These are phyloP conservation scores for Nectriaceae sp. DNA, from an alignment of 2,329 filamentous ascomycete genomes.

Conservation along the genomic window DNA sequence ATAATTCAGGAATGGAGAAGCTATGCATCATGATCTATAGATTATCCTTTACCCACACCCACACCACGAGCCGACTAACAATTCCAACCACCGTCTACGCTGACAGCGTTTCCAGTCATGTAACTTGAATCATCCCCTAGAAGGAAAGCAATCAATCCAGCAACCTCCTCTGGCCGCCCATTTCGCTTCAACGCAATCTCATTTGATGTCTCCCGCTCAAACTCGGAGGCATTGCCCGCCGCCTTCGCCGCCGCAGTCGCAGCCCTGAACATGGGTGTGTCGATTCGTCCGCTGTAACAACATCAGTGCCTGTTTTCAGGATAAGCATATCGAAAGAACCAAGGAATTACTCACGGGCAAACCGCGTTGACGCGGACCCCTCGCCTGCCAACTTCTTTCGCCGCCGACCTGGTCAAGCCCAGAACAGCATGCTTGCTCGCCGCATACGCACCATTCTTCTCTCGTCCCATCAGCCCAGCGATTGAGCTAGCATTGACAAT, in stretches of 20 bases:
- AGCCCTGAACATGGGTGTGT: conserved; percentile 31
- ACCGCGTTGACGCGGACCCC: conserved; percentile 32
- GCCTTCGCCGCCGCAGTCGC: conserved; percentile 13
- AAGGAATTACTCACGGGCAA: conserved; percentile 25
- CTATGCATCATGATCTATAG: no score
- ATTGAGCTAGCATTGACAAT: conserved; percentile 50
- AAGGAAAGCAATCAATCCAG: conserved; percentile 29
- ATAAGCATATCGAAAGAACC: not conserved
- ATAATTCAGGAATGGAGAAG: no score
- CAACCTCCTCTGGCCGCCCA: conserved; percentile 29
- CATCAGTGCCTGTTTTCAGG: not conserved
- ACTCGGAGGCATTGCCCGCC: conserved; percentile 6
- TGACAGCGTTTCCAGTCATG: conserved; percentile 25
- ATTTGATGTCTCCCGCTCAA: conserved; percentile 13
- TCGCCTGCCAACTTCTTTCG: conserved; percentile 30
- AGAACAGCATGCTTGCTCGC: conserved; percentile 35
- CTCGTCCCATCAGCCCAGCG: conserved; percentile 40
- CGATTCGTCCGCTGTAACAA: conserved; percentile 25
- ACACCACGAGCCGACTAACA: no score
- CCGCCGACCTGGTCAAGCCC: conserved; percentile 31
- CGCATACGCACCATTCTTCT: conserved; percentile 31
- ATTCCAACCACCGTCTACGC: conserved; percentile 30
- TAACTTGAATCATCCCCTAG: conserved; percentile 31
- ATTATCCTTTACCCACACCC: no score
- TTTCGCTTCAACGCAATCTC: conserved; percentile 23